phyloP scores from a whole-genome alignment of 129 eudicot genomes.

The Flaveria bidentis region DNA sequence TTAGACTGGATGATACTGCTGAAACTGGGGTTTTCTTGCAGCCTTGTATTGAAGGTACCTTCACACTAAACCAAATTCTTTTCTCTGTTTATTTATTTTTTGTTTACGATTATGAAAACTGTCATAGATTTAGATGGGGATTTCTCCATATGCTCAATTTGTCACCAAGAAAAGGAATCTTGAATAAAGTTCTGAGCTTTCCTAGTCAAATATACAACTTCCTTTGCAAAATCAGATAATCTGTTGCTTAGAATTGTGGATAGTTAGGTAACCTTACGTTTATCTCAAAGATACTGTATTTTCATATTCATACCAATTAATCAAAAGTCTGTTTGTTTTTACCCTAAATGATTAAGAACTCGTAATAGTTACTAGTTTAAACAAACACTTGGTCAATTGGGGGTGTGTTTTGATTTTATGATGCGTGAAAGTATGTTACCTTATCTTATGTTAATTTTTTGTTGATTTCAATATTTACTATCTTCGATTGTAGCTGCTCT shows the following conservation, averaged over 20 bases:
- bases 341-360: background rate
- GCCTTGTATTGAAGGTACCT: constrained; percentile 94
- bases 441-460: background rate
- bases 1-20: constrained; percentile 65
- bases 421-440: background rate
- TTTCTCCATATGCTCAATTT: background rate
- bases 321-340: constrained; percentile 3
- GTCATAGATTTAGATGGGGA: background rate
- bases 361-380: background rate
- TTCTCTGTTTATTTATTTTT: background rate
- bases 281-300: too few relatives aligned
- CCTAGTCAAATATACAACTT: background rate
- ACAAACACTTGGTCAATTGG: background rate
- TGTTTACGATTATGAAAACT: background rate
- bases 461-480: constrained; percentile 10
- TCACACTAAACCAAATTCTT: background rate
- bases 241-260: background rate
- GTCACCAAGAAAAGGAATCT: background rate
- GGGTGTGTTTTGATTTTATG: background rate
- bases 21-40: constrained; percentile 77
- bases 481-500: constrained; percentile 66
- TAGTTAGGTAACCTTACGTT: background rate
- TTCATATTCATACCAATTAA: background rate
- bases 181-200: background rate
- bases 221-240: background rate